phyloP scores from a whole-genome alignment of 2,329 filamentous ascomycete genomes.

The Boeremia lycopersici region DNA sequence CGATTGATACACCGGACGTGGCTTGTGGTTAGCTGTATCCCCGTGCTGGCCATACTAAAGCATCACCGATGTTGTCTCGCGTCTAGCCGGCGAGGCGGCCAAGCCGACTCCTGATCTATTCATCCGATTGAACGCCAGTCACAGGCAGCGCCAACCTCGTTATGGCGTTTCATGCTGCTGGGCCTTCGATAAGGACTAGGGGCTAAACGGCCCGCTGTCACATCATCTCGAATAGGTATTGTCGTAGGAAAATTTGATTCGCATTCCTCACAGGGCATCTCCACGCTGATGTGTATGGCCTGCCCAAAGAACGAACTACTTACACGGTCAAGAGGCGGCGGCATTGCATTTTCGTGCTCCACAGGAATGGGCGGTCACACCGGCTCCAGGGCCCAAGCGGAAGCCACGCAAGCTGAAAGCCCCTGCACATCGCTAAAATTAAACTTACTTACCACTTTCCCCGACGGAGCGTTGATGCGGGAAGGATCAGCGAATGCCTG shows the following conservation, averaged over 20 bases:
- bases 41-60: background rate
- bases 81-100: background rate
- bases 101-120: background rate
- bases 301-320: background rate
- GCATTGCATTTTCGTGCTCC: background rate
- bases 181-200: conserved; percentile 1
- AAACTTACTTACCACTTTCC: conserved; percentile 12
- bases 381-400: conserved; percentile 3
- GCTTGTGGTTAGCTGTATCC: background rate
- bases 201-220: conserved; percentile 16
- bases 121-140: conserved; percentile 1
- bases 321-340: background rate
- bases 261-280: background rate
- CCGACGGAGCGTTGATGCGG: conserved; percentile 14
- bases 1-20: background rate
- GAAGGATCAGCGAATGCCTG: conserved; percentile 17
- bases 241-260: background rate
- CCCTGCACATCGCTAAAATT: conserved; percentile 17
- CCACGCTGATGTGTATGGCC: background rate
- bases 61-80: background rate
- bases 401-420: conserved; percentile 15
- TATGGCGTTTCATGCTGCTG: conserved; percentile 8
- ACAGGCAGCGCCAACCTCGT: conserved; percentile 1
- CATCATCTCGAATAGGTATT: background rate
- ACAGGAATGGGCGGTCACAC: conserved; percentile 11